Evolutionary conservation across 495 filamentous ascomycete species (phyloP), one percentile per base, ranked within the genome.

Genomic region (Hypoxylon rickii): DNA sequence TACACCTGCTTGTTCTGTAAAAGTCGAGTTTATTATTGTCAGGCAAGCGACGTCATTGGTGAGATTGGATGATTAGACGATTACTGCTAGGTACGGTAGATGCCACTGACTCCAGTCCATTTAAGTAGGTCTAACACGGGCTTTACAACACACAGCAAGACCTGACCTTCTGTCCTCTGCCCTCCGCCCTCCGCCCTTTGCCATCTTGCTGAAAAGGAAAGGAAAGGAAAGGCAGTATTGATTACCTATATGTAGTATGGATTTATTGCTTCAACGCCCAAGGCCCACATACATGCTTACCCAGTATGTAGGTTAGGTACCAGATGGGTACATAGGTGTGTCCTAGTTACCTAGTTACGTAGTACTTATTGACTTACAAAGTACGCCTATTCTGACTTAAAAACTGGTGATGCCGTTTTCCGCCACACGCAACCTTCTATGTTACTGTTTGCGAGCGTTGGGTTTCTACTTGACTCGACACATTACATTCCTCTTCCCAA

Each of bases 11-110:
- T 41, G 29, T 17, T 31, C 36, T 48, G 18, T 18, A 21, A 19
- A n/a, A n/a, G n/a, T 18, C 36, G 37, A 46, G 42, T 21, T 48
- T 26, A 37, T 52, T 52, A 44, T 60, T 51, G 19, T 61, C 33
- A 2, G 48, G 20, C 38, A 36, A 41, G 57, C 57, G 53, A 61
- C 57, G 57, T 61, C 57, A 61, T 61, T 61, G 57, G 57, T 50
- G 45, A 61, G 50, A 44, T 50, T 18, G n/a, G n/a, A n/a, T n/a
- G n/a, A n/a, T n/a, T n/a, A n/a, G n/a, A n/a, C n/a, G n/a, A n/a
- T n/a, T n/a, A n/a, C n/a, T n/a, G n/a, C n/a, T n/a, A n/a, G n/a
- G n/a, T n/a, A n/a, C n/a, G n/a, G n/a, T n/a, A n/a, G 8, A 17
- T 16, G 26, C 29, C 21, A 53, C 36, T 47, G 42, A 47, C 43